Conservation (phyloP, 306 rosid species). For the Luffa aegyptiaca region DNA sequence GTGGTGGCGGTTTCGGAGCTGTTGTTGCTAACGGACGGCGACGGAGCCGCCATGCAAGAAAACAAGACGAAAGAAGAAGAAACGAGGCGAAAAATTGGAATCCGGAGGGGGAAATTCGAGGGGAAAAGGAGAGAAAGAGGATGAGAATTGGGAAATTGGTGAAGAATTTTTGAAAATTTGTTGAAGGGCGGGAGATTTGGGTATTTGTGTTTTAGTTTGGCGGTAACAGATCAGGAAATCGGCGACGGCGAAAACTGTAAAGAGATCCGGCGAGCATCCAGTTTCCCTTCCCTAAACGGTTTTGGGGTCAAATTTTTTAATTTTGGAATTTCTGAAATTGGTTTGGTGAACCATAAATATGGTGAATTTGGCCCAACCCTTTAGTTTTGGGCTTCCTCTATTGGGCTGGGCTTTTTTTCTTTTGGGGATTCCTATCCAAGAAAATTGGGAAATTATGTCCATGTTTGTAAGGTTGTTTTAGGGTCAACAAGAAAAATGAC, state of each 20-base stretch:
- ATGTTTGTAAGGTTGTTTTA: too few relatives aligned
- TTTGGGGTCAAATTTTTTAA: background rate
- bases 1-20: constrained; percentile 7
- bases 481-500: too few relatives aligned
- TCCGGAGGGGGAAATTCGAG: background rate
- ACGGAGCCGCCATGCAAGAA: constrained; percentile 30
- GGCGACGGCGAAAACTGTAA: constrained; percentile 4
- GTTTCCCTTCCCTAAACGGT: constrained; percentile 2
- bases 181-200: constrained; percentile 7
- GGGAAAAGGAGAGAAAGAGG: background rate
- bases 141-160: background rate
- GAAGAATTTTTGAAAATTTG: background rate
- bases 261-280: constrained; percentile 4
- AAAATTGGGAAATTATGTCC: too few relatives aligned
- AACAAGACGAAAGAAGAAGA: background rate
- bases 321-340: background rate
- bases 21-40: constrained; percentile 26
- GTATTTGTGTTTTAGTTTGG: constrained; percentile 9
- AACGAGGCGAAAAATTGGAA: background rate
- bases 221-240: constrained; percentile 11
- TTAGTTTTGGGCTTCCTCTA: background rate
- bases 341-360: background rate
- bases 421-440: too few relatives aligned
- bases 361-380: background rate
- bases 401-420: background rate